Evolutionary conservation across 140 eudicot species (phyloP).

Genomic region (Flaveria floridana): DNA sequence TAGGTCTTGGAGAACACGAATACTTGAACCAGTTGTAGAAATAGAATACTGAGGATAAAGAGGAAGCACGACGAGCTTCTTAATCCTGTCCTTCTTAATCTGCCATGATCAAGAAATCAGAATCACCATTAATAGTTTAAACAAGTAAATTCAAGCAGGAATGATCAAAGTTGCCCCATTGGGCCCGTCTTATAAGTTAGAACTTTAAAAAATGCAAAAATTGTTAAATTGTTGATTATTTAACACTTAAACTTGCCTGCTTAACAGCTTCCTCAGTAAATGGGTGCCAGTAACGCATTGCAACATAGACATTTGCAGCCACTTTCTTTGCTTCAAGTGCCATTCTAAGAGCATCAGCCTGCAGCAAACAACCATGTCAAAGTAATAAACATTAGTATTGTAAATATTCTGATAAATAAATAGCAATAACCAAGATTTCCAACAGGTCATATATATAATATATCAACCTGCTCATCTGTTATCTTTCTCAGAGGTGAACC

Average conservation of each 20-base stretch:
- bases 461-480: slow-evolving; percentile 83
- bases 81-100: slow-evolving; percentile 77
- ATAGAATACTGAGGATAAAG: slow-evolving; percentile 94
- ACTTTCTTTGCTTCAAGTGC: slow-evolving; percentile 64
- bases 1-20: slow-evolving; percentile 68
- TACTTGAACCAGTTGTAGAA: slow-evolving; percentile 94
- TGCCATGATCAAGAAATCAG: slow-evolving; percentile 22
- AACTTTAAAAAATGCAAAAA: background rate
- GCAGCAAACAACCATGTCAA: slow-evolving; percentile 25
- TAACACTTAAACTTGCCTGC: slow-evolving; percentile 51
- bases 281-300: slow-evolving; percentile 99
- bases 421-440: slow-evolving; percentile 12
- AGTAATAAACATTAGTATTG: background rate
- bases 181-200: background rate
- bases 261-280: slow-evolving; percentile 93
- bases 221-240: background rate
- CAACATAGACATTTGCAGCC: slow-evolving; percentile 79
- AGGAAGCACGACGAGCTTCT: slow-evolving; percentile 89
- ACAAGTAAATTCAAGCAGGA: background rate
- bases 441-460: background rate
- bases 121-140: slow-evolving; percentile 3
- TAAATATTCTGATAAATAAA: slow-evolving; percentile 1
- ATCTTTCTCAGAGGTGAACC: slow-evolving; percentile 87
- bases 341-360: slow-evolving; percentile 69
- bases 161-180: background rate